These are phyloP conservation scores for Fusarium siculi DNA, from an alignment of 2,329 filamentous ascomycete species.

Conservation along the genomic window DNA sequence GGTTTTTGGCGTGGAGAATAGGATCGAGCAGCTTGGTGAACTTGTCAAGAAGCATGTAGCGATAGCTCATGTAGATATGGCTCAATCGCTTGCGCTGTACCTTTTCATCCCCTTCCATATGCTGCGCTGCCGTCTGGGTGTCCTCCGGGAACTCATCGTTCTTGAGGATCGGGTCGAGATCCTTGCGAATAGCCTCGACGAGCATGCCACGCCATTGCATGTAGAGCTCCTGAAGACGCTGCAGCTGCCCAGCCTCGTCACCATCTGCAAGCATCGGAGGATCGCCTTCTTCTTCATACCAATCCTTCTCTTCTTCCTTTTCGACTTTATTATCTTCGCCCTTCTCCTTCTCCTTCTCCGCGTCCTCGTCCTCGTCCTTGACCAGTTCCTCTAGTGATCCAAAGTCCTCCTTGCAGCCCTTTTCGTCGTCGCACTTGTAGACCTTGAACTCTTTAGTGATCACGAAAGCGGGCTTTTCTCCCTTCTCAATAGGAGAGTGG, in stretches of 20 bases:
- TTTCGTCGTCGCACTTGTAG: not conserved
- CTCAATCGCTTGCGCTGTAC: constrained; percentile 12
- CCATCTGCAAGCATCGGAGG: not conserved
- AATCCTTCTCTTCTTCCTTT: not conserved
- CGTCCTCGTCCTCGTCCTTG: not conserved
- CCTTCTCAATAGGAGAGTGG: no score
- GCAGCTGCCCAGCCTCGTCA: constrained; percentile 3
- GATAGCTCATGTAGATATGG: constrained; percentile 8
- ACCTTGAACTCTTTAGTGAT: constrained; percentile 2
- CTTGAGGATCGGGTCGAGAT: constrained; percentile 27
- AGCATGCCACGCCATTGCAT: constrained; percentile 31
- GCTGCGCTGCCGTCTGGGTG: not conserved
- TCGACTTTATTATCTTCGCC: not conserved
- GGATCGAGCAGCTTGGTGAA: constrained; percentile 7
- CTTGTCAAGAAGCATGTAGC: constrained; percentile 14
- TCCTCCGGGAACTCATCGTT: not conserved
- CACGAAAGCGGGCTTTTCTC: not conserved
- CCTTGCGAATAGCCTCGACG: constrained; percentile 3
- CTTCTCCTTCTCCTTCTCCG: not conserved
- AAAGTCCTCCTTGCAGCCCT: not conserved
- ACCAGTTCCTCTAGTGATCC: not conserved
- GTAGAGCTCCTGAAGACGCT: constrained; percentile 15
- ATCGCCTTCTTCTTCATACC: not conserved
- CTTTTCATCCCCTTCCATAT: not conserved
- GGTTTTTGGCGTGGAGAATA: not conserved